Percentiles rank a stretch among this genome's conserved stretches.
These are phyloP conservation scores for Clitopilus passeckerianus DNA, from an alignment of 768 basidiomycete genomes.

Conservation along the genomic window DNA sequence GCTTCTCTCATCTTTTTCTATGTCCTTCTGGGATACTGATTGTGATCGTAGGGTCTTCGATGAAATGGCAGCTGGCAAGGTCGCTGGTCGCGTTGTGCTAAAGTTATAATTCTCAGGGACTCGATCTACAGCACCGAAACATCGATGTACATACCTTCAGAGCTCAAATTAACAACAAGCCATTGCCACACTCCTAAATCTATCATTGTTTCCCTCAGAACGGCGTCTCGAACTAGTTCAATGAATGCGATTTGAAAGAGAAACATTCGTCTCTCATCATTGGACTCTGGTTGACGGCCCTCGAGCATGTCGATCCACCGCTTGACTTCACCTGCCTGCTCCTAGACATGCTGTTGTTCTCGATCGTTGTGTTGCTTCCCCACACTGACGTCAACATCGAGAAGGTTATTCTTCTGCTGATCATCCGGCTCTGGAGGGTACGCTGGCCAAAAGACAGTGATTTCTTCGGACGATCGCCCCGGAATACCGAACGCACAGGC, in stretches of 20 bases:
- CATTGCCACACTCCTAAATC: neutral
- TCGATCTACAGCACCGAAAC: neutral
- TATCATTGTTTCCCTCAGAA: neutral
- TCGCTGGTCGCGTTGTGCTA: slow-evolving; percentile 27
- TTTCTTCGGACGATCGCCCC: neutral
- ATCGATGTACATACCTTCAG: neutral
- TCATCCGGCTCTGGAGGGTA: neutral
- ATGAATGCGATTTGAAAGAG: neutral
- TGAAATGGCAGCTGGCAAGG: slow-evolving; percentile 22
- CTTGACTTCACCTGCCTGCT: neutral
- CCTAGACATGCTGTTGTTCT: neutral
- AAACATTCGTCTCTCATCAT: neutral
- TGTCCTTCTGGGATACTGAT: slow-evolving; percentile 1
- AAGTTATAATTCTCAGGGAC: slow-evolving; percentile 11
- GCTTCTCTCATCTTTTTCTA: slow-evolving; percentile 13
- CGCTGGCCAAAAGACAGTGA: neutral
- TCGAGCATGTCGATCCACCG: neutral
- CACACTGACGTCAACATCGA: neutral
- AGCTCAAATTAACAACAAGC: neutral
- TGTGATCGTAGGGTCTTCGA: slow-evolving; percentile 16
- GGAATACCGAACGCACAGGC: neutral
- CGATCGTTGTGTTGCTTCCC: neutral
- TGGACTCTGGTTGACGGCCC: neutral
- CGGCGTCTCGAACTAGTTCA: neutral
- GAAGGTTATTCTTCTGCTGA: neutral